phyloP scores from a whole-genome alignment of 139 green algal genomes.

The Asterochloris sp. region DNA sequence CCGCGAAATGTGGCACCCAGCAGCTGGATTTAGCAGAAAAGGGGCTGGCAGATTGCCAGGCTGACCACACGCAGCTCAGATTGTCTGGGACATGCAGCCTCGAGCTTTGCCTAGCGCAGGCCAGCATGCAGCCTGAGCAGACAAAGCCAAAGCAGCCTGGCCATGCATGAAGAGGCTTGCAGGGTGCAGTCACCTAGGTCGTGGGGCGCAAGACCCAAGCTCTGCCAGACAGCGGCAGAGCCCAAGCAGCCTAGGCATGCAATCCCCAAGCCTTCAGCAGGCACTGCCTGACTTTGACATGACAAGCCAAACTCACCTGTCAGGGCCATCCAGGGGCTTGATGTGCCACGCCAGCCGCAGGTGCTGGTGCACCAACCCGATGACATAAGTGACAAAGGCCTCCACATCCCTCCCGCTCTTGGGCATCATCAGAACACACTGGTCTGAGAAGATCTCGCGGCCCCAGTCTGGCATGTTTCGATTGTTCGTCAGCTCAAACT shows the following conservation, averaged over 20 bases:
- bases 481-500: constrained; percentile 35
- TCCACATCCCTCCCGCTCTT: constrained; percentile 34
- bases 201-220: not conserved
- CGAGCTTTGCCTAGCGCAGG: too few species aligned
- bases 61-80: not conserved
- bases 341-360: constrained; percentile 30
- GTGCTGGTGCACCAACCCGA: constrained; percentile 43
- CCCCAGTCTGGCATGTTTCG: constrained; percentile 74
- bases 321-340: constrained; percentile 1
- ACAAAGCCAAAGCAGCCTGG: too few species aligned
- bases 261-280: not conserved
- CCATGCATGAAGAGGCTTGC: not conserved
- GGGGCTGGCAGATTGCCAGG: not conserved
- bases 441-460: constrained; percentile 63
- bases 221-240: not conserved
- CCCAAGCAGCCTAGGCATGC: not conserved
- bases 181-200: not conserved
- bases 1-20: not conserved
- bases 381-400: constrained; percentile 60
- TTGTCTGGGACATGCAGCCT: too few species aligned
- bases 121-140: too few species aligned
- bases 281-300: not conserved
- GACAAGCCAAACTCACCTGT: not conserved
- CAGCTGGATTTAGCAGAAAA: not conserved
- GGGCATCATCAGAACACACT: constrained; percentile 64